Evolutionary conservation across 106 monocot genomes (phyloP), one percentile per base, ranked within the genome.

Genomic region (Dactylorhiza incarnata): DNA sequence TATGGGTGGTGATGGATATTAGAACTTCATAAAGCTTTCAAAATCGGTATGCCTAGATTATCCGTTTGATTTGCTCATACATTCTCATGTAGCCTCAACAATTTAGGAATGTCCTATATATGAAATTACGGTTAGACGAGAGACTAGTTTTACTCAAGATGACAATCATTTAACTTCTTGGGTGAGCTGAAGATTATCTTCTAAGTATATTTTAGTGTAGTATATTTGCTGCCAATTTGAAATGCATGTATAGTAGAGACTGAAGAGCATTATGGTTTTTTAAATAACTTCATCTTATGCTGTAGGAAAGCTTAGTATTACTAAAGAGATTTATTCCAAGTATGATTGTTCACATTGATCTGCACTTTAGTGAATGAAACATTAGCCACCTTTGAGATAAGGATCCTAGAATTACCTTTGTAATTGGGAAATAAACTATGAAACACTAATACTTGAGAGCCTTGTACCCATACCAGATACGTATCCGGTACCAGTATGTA

Each of bases 21-120:
- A 68, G 10, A 68, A 68, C 29, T 68, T 37, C 19, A 68, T 13
- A 45, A 68, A 15, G 7, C 44, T 15, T 45, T 48, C n/a, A 13
- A 47, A 70, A n/a, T 71, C 11, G 12, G 37, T 44, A 22, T 44
- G 8, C 43, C 13, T 47, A 46, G 19, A 5, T 71, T 71, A 47
- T 13, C 45, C 17, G 46, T 71, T 71, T 71, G 17, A 48, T 71
- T 71, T 71, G 71, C 22, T 22, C 61, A 62, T 62, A 19, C 61
- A 9, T 62, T 62, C 23, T 62, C 61, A 24, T 25, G 7, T 62
- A 23, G 61, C 20, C 5, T 62, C 23, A 20, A 22, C 10, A 62
- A 10, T 20, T 5, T 62, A 22, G 61, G 20, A 24, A 62, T 23
- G 7, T 22, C 23, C 7, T 62, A 6, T 37, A 10, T 8, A 62